Conservation (phyloP, 805 yeast species). For the Candida ortonii region DNA sequence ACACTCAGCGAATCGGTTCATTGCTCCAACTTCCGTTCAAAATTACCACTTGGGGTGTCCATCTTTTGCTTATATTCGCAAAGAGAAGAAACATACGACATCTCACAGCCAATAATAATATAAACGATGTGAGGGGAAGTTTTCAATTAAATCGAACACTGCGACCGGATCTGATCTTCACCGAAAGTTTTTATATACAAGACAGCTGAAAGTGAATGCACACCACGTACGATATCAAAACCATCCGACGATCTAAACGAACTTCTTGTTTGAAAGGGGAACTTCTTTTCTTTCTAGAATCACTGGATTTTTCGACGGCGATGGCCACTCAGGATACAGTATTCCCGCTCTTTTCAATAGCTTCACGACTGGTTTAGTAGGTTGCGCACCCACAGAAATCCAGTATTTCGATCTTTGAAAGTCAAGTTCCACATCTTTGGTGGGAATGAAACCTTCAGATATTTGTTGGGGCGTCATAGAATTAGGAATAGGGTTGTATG, state of each 20-base stretch:
- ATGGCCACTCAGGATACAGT: slow-evolving; percentile 57
- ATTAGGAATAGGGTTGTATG: slow-evolving; percentile 80
- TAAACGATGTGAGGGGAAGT: no score
- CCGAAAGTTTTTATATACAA: no score
- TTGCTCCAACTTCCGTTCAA: no score
- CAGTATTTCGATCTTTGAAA: slow-evolving; percentile 90
- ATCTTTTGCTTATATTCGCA: slow-evolving; percentile 5
- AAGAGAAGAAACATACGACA: no score
- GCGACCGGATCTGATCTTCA: no score
- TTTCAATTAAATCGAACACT: no score
- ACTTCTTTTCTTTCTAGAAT: slow-evolving; percentile 21
- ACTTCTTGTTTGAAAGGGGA: slow-evolving; percentile 23
- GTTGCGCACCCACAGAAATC: slow-evolving; percentile 97
- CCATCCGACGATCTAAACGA: slow-evolving; percentile 20
- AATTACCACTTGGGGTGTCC: slow-evolving; percentile 1
- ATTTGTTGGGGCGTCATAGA: slow-evolving; percentile 63
- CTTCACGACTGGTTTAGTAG: slow-evolving; percentile 75
- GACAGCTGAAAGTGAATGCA: slow-evolving; percentile 5
- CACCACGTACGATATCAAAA: no score
- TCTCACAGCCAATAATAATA: no score
- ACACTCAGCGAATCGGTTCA: no score
- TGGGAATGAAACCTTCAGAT: slow-evolving; percentile 53
- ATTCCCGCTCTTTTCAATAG: slow-evolving; percentile 78
- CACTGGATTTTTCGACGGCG: slow-evolving; percentile 36
- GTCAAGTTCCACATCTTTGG: slow-evolving; percentile 79